These are phyloP conservation scores for Ettlia oleoabundans DNA, from an alignment of 139 green algal species.

Conservation along the genomic window DNA sequence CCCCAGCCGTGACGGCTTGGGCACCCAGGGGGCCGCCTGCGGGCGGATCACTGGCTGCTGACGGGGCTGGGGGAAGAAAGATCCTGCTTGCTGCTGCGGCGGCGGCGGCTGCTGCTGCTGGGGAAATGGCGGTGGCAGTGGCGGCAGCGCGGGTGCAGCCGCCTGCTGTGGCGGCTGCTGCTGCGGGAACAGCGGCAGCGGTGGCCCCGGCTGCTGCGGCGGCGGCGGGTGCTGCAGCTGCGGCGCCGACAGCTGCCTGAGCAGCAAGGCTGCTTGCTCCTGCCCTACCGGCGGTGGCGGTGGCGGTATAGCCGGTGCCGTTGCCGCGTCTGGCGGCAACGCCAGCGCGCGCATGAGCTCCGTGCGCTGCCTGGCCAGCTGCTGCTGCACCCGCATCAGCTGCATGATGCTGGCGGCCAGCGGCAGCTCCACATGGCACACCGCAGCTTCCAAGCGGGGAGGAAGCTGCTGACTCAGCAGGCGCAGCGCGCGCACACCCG, in stretches of 20 bases:
- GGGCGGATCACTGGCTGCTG: no score
- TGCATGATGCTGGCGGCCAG: background rate
- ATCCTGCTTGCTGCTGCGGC: no score
- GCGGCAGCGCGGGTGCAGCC: no score
- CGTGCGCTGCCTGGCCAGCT: conserved; percentile 7
- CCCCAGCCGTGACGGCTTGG: no score
- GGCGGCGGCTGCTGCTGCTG: no score
- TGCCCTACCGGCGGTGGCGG: no score
- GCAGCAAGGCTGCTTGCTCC: background rate
- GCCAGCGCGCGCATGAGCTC: background rate
- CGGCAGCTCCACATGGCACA: background rate
- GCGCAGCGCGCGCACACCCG: background rate
- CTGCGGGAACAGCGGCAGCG: no score
- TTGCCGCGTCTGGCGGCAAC: background rate
- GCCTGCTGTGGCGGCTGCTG: no score
- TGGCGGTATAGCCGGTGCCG: background rate
- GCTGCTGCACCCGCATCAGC: conserved; percentile 12
- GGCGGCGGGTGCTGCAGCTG: background rate
- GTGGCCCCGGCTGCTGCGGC: background rate
- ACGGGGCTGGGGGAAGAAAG: no score
- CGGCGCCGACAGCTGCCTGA: background rate
- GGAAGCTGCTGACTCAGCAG: conserved; percentile 10
- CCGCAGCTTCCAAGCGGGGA: background rate
- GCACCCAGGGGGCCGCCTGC: no score
- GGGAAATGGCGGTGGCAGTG: no score